These are phyloP conservation scores for Cyclotella cryptica DNA, from an alignment of 108 stramenopile genomes.

Conservation along the genomic window DNA sequence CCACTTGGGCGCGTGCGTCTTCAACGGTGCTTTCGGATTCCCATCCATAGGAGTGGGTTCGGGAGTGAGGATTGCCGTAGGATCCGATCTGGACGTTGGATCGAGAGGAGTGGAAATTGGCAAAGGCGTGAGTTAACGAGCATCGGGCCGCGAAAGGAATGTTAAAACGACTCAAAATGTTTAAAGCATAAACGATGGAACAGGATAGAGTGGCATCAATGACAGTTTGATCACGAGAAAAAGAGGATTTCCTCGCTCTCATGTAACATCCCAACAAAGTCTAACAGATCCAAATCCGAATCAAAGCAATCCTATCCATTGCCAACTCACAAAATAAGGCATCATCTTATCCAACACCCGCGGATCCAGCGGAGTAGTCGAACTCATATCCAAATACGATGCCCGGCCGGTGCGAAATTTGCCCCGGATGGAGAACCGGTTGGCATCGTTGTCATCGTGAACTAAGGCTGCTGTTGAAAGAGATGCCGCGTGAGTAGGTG, in stretches of 20 bases:
- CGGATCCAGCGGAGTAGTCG: constrained; percentile 99
- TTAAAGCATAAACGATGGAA: neutral
- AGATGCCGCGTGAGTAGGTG: neutral
- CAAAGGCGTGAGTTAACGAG: neutral
- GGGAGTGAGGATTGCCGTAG: constrained; percentile 98
- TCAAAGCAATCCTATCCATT: neutral
- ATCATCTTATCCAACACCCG: constrained; percentile 98
- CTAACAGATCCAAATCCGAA: neutral
- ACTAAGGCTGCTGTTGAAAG: constrained; percentile 8
- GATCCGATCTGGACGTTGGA: constrained; percentile 68
- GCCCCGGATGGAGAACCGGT: constrained; percentile 64
- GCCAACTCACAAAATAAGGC: constrained; percentile 85
- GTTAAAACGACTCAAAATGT: neutral
- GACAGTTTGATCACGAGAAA: too few relatives aligned
- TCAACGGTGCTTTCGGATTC: constrained; percentile 95
- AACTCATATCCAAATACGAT: constrained; percentile 89
- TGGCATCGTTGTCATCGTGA: constrained; percentile 9
- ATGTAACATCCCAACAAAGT: neutral
- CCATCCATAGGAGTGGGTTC: constrained; percentile 98
- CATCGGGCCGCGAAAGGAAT: neutral
- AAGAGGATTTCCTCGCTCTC: too few relatives aligned
- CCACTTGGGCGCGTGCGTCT: constrained; percentile 88
- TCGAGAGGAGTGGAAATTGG: neutral
- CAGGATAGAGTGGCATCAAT: too few relatives aligned
- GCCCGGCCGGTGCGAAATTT: constrained; percentile 82